These are phyloP conservation scores for Balamuthia mandrillaris DNA, from an alignment of 208 protist genomes.

Conservation along the genomic window DNA sequence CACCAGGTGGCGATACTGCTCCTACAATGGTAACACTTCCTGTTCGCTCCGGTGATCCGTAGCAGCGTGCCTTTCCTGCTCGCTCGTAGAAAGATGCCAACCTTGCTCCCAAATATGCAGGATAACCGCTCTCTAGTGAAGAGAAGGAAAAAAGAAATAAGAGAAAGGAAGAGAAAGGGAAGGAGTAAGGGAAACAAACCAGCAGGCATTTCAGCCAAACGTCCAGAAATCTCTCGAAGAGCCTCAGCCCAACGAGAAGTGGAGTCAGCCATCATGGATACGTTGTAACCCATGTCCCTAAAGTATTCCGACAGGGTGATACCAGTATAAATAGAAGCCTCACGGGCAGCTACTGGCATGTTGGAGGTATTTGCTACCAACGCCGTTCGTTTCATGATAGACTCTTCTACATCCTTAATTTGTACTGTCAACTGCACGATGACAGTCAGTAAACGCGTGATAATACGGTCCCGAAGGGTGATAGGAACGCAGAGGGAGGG, in stretches of 20 bases:
- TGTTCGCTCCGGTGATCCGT: constrained; percentile 90
- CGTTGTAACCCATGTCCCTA: constrained; percentile 99
- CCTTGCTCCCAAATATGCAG: constrained; percentile 97
- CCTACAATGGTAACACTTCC: constrained; percentile 99
- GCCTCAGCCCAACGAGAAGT: constrained; percentile 99
- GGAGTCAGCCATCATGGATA: constrained; percentile 99
- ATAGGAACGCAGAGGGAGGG: not conserved
- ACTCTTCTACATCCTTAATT: constrained; percentile 90
- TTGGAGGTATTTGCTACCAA: constrained; percentile 99
- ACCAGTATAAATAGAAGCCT: constrained; percentile 99
- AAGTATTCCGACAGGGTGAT: constrained; percentile 95
- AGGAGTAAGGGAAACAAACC: not conserved
- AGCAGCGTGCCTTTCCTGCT: constrained; percentile 80
- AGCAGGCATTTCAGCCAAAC: constrained; percentile 99
- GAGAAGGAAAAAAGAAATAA: not conserved
- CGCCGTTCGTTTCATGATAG: constrained; percentile 99
- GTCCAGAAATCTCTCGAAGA: constrained; percentile 99
- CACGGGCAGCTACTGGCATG: constrained; percentile 99
- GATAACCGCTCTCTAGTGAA: constrained; percentile 93
- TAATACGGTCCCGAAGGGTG: not conserved
- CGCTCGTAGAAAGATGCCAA: constrained; percentile 99
- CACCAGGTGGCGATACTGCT: constrained; percentile 98
- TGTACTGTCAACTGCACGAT: constrained; percentile 66
- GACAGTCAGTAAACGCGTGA: not conserved
- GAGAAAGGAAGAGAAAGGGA: too few species aligned